A percentile compares a stretch with the other conserved stretches of the same genome.
phyloP scores from a whole-genome alignment of 2,329 filamentous ascomycete genomes.

The Colletotrichum sp. region DNA sequence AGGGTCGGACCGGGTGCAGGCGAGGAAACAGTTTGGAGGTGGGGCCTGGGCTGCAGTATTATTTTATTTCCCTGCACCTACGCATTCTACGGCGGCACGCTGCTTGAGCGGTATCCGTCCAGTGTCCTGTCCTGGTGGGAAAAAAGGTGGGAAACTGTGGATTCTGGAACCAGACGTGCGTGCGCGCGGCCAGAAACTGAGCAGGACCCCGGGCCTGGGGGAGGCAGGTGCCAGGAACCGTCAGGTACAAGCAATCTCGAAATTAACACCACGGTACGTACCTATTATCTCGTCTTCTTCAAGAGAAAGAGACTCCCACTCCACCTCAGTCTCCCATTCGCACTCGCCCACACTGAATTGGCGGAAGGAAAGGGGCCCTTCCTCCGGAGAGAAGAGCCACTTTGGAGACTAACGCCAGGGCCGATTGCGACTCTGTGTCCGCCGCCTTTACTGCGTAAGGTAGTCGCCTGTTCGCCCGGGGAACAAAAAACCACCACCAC shows the following conservation, averaged over 20 bases:
- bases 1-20: constrained; percentile 8
- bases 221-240: not conserved
- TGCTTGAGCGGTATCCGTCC: not conserved
- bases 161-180: constrained; percentile 14
- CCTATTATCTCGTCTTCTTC: not conserved
- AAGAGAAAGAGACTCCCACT: not conserved
- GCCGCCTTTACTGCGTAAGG: too few relatives aligned
- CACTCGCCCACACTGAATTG: not conserved
- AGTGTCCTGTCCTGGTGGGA: not conserved
- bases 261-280: not conserved
- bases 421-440: not conserved
- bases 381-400: not conserved
- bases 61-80: not conserved
- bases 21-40: not conserved
- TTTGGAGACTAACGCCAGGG: not conserved
- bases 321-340: not conserved
- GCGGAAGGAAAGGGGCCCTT: not conserved
- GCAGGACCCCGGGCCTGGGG: not conserved
- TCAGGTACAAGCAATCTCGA: not conserved
- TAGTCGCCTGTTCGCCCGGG: not conserved
- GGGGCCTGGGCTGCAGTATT: not conserved
- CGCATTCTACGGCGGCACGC: not conserved
- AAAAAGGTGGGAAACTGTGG: not conserved
- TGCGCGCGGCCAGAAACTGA: not conserved
- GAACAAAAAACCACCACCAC: not conserved